Conservation (phyloP, 2,329 filamentous ascomycete genomes). For the Monascus ruber region DNA sequence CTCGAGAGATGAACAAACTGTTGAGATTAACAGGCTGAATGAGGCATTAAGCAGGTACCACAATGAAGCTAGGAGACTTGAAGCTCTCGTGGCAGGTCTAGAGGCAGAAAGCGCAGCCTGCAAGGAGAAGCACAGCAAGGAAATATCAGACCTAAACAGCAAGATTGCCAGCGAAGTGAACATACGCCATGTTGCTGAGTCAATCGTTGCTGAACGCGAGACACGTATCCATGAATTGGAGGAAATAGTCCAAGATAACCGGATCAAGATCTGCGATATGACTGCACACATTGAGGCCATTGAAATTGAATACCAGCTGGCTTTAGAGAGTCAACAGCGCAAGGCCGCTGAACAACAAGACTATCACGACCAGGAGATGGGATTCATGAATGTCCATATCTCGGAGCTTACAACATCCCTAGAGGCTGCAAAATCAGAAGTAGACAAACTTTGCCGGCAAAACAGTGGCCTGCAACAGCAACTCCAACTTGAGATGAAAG, state of each 20-base stretch:
- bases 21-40: conserved; percentile 32
- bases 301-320: conserved; percentile 17
- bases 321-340: conserved; percentile 13
- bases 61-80: conserved; percentile 31
- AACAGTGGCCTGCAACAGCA: conserved; percentile 28
- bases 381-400: conserved; percentile 31
- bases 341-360: conserved; percentile 12
- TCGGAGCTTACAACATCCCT: conserved; percentile 30
- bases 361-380: conserved; percentile 24
- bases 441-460: conserved; percentile 22
- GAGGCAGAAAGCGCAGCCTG: conserved; percentile 27
- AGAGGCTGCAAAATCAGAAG: conserved; percentile 22
- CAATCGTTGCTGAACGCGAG: conserved; percentile 22
- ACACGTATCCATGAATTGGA: conserved; percentile 27
- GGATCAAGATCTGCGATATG: conserved; percentile 22
- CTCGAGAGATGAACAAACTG: conserved; percentile 28
- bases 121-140: conserved; percentile 16
- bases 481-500: conserved; percentile 25
- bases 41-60: conserved; percentile 34
- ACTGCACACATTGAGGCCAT: conserved; percentile 23
- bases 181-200: conserved; percentile 23
- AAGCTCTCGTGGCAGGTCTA: conserved; percentile 29
- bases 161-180: conserved; percentile 22
- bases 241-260: conserved; percentile 22
- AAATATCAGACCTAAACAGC: conserved; percentile 22